Percentiles rank a stretch among this genome's conserved stretches.
Evolutionary conservation across 345 rosid species (phyloP).

Genomic region (Cardamine resedifolia): DNA sequence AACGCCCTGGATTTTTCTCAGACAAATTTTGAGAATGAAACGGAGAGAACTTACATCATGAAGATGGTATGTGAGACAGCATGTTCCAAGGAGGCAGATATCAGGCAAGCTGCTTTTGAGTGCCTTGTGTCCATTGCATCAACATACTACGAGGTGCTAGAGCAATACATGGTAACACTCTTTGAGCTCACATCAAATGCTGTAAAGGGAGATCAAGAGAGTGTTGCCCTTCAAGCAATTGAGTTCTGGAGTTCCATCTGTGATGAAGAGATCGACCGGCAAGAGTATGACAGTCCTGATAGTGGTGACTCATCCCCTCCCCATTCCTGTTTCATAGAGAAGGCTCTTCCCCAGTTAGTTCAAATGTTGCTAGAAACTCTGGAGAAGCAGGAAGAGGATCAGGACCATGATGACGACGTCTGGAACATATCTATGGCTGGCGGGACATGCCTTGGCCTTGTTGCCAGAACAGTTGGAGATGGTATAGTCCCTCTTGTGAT

Average conservation of each 20-base stretch:
- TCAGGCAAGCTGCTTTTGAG: slow-evolving; percentile 92
- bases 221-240: slow-evolving; percentile 89
- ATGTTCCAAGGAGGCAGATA: slow-evolving; percentile 68
- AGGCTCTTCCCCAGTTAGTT: slow-evolving; percentile 74
- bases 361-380: slow-evolving; percentile 84
- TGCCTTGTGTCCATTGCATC: slow-evolving; percentile 97
- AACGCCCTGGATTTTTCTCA: slow-evolving; percentile 94
- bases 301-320: slow-evolving; percentile 62
- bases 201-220: slow-evolving; percentile 82
- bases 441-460: slow-evolving; percentile 94
- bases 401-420: slow-evolving; percentile 78
- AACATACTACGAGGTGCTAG: slow-evolving; percentile 78
- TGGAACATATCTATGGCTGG: slow-evolving; percentile 99
- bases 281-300: slow-evolving; percentile 69
- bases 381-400: slow-evolving; percentile 93
- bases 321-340: slow-evolving; percentile 70
- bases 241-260: slow-evolving; percentile 99
- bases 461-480: slow-evolving; percentile 93
- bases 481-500: slow-evolving; percentile 82
- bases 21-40: slow-evolving; percentile 88
- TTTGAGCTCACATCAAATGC: slow-evolving; percentile 89
- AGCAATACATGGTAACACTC: slow-evolving; percentile 80
- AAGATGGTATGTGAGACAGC: slow-evolving; percentile 92
- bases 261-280: slow-evolving; percentile 93
- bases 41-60: slow-evolving; percentile 93